Conservation (phyloP, 192 early-diverging fungal genomes). For the Martensiomyces pterosporus region DNA sequence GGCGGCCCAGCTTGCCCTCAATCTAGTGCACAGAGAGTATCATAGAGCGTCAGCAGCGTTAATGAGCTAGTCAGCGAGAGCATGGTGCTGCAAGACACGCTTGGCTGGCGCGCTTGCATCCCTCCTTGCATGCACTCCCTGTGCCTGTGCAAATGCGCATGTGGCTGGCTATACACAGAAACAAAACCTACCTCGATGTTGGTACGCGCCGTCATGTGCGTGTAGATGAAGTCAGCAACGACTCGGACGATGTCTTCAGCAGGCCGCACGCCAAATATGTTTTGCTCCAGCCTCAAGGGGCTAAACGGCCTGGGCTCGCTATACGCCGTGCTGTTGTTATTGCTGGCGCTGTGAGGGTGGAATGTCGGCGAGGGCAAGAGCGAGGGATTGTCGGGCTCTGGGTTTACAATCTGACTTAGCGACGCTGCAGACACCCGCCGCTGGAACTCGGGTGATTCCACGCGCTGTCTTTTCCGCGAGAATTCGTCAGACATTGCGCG, state of each 20-base stretch:
- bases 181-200: slow-evolving; percentile 29
- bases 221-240: slow-evolving; percentile 62
- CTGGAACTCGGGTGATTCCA: slow-evolving; percentile 26
- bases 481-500: slow-evolving; percentile 13
- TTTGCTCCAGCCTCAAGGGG: slow-evolving; percentile 50
- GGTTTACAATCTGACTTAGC: slow-evolving; percentile 41
- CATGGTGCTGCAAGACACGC: too few relatives aligned
- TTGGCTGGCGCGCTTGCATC: too few relatives aligned
- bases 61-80: too few relatives aligned
- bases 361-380: slow-evolving; percentile 28
- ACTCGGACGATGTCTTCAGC: slow-evolving; percentile 59
- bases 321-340: background rate
- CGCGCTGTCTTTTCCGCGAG: slow-evolving; percentile 37
- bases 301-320: slow-evolving; percentile 14
- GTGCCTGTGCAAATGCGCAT: too few relatives aligned
- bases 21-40: slow-evolving; percentile 51
- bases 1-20: slow-evolving; percentile 85
- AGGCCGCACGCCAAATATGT: slow-evolving; percentile 60
- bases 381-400: slow-evolving; percentile 20
- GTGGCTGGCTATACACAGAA: too few relatives aligned
- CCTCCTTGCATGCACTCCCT: too few relatives aligned
- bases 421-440: slow-evolving; percentile 45
- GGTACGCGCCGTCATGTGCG: slow-evolving; percentile 48
- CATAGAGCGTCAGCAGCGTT: too few relatives aligned
- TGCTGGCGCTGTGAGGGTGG: slow-evolving; percentile 1